Base-by-base conservation (phyloP, 345 rosid species). In the Aquilaria sinensis region DNA sequence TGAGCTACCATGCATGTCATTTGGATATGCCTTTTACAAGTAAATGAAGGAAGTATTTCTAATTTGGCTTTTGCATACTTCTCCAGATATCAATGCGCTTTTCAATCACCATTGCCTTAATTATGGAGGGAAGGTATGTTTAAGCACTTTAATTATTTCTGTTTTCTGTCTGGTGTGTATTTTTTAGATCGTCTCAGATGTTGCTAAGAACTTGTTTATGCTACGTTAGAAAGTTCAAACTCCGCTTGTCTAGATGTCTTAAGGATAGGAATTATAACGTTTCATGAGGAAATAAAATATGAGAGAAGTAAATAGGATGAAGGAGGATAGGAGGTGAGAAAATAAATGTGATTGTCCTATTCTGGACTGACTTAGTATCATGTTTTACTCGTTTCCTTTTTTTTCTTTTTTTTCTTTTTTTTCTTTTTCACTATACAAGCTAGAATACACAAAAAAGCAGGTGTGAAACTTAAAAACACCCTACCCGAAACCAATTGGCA, bases 71-170 rank as follows among this genome's bases (percentile, higher is more conserved):
- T 41, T 63, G 13, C 58, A n/a, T 23, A 30, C 67, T 64, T 31
- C 74, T 74, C 53, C 92, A 93, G 98, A 90, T 60, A 86, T 93
- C 70, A 90, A 85, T 79, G 80, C 84, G 54, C 75, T 84, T 61
- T 93, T 87, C 79, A 90, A 77, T 80, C 87, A 57, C 61, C 81
- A 68, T 29, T 90, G 89, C 63, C 41, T 73, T 54, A 93, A 87
- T 77, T 83, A 89, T 67, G 70, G 74, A 72, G 98, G 98, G 74
- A 93, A 89, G 93, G 97, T 92, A 54, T 1, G 83, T 64, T 62
- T 54, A 13, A 31, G 54, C 15, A 34, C 58, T 57, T 67, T 48
- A 23, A 23, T 23, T 6, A 53, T 33, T 55, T 61, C 5, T 37
- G 43, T 5, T 37, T 37, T 5, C 43, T 37, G 43, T 4, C 5